Evolutionary conservation across 1,284 basidiomycete genomes (phyloP), one percentile per base, ranked within the genome.

Genomic region (Butyriboletus appendiculatus): DNA sequence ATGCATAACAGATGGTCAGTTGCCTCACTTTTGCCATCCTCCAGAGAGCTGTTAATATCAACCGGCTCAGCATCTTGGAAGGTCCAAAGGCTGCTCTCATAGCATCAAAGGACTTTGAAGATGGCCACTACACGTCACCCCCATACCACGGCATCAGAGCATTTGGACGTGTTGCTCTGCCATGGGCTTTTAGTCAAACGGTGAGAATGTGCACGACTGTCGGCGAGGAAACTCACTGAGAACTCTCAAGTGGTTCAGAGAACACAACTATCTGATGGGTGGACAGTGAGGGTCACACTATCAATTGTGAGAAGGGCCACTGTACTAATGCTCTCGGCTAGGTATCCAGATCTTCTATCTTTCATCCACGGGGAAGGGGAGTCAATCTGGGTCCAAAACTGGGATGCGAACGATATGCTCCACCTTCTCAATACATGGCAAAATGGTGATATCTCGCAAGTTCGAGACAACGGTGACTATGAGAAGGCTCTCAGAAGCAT

Each of bases 341-440:
- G 77, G 45, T 79, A 77, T 68, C 63, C 75, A 11, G 73, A 78
- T 58, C 68, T 85, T 12, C 70, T 78, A 16, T 71, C 75, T 37
- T 85, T 81, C 68, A 60, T 84, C 15, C 75, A 75, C 7, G 78
- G 74, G 47, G 68, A 73, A 41, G 84, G 81, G 78, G 82, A 84
- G 58, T 65, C 64, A 24, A 65, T 66, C 1, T 78, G 77, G 61
- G 62, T 79, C 3, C 64, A 61, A 14, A 53, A 60, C 2, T 83
- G 80, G 81, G 82, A 84, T 59, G 82, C 81, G 10, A 82, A 84
- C 61, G 81, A 84, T 59, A 64, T 84, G 50, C 62, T 85, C 30
- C 71, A 73, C 9, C 72, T 83, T 20, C 58, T 82, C n/a, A 58
- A 73, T n/a, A 84, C 81, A 4, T 84, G 82, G 82, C 74, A 80